A percentile compares a stretch with the other conserved stretches of the same genome.
phyloP scores from a whole-genome alignment of 2,329 filamentous ascomycete genomes.

The Cadophora sp. region DNA sequence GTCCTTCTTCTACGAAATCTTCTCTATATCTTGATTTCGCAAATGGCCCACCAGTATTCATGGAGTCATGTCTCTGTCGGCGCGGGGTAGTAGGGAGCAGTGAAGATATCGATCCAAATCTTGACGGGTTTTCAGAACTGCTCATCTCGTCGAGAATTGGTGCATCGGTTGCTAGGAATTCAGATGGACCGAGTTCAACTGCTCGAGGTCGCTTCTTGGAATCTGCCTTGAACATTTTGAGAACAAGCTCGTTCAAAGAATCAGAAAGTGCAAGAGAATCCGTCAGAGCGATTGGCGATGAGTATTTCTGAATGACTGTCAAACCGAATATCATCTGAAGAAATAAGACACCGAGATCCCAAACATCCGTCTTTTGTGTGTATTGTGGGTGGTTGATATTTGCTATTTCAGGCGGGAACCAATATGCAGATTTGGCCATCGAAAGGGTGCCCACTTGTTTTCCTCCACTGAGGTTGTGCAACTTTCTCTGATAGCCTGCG shows the following conservation, averaged over 20 bases:
- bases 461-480: constrained; percentile 66
- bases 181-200: constrained; percentile 72
- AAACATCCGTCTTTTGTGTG: constrained; percentile 85
- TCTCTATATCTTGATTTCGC: constrained; percentile 78
- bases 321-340: constrained; percentile 94
- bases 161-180: constrained; percentile 71
- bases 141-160: constrained; percentile 54
- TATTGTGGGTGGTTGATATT: constrained; percentile 66
- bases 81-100: constrained; percentile 52
- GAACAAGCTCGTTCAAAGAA: constrained; percentile 79
- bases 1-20: constrained; percentile 90
- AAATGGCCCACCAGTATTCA: constrained; percentile 57
- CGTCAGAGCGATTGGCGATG: constrained; percentile 77
- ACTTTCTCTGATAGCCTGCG: constrained; percentile 71
- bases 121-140: constrained; percentile 49
- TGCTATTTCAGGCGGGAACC: constrained; percentile 81
- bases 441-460: constrained; percentile 60
- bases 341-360: constrained; percentile 92
- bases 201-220: constrained; percentile 84
- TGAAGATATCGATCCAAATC: constrained; percentile 49
- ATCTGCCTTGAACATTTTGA: constrained; percentile 84
- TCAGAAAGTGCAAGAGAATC: constrained; percentile 75
- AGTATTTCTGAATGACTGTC: constrained; percentile 76
- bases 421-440: constrained; percentile 78
- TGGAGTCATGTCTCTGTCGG: constrained; percentile 68